Percentiles rank a stretch among this genome's conserved stretches.
Evolutionary conservation across 2,329 filamentous ascomycete genomes (phyloP).

Genomic region (Microcera coccophila): DNA sequence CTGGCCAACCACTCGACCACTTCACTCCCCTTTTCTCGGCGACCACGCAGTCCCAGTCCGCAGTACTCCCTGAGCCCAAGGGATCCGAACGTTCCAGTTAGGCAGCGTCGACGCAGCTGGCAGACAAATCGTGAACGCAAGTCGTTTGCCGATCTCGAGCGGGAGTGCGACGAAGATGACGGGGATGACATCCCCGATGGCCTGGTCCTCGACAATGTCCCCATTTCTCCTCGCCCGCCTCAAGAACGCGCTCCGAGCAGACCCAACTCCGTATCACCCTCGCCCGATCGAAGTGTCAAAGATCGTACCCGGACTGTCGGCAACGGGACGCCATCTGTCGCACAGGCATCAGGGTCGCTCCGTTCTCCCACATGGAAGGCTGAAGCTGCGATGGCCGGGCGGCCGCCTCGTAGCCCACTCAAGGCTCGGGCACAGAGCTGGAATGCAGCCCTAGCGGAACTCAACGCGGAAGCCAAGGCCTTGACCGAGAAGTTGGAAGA

Average conservation of each 20-base stretch:
- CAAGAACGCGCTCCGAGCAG: conserved; percentile 53
- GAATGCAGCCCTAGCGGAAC: conserved; percentile 64
- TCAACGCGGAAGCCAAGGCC: conserved; percentile 69
- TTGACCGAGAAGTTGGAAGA: conserved; percentile 78
- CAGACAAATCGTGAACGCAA: conserved; percentile 64
- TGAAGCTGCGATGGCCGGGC: conserved; percentile 28
- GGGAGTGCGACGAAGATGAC: conserved; percentile 72
- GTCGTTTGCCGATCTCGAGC: conserved; percentile 65
- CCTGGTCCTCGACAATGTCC: conserved; percentile 75
- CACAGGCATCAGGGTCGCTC: conserved; percentile 56
- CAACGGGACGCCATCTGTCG: conserved; percentile 60
- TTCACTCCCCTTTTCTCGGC: conserved; percentile 36
- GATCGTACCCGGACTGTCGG: conserved; percentile 54
- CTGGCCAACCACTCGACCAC: conserved; percentile 32
- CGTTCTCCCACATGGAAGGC: conserved; percentile 54
- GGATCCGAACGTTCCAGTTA: conserved; percentile 38
- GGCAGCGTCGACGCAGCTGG: conserved; percentile 63
- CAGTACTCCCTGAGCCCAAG: conserved; percentile 43
- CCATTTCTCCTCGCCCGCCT: conserved; percentile 68
- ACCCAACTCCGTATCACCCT: conserved; percentile 50
- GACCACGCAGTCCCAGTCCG: conserved; percentile 52
- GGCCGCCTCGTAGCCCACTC: conserved; percentile 38
- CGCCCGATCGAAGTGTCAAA: conserved; percentile 49
- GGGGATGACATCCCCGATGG: conserved; percentile 76
- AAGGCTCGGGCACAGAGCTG: conserved; percentile 67